A percentile compares a stretch with the other conserved stretches of the same genome.
phyloP scores from a whole-genome alignment of 306 rosid genomes.

The Fagus crenata region DNA sequence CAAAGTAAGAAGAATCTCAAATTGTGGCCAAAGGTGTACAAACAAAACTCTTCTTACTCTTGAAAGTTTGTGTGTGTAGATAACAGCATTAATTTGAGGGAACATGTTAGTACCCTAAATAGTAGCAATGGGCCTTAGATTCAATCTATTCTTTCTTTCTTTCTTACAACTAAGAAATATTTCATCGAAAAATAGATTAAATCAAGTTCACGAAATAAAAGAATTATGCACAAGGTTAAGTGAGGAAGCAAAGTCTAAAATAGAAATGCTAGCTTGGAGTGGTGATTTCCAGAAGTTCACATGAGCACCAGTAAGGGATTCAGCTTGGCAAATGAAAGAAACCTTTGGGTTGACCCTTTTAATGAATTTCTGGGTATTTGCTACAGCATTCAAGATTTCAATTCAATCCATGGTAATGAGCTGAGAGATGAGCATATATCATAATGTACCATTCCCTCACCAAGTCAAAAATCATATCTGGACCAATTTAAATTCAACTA shows the following conservation, averaged over 20 bases:
- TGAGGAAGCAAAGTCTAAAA: too few species aligned
- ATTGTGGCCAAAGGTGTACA: conserved; percentile 10
- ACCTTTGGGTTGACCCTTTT: not conserved
- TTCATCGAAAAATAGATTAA: too few species aligned
- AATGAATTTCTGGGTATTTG: not conserved
- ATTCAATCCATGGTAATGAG: not conserved
- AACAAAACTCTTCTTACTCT: conserved; percentile 2
- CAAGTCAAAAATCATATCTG: conserved; percentile 14
- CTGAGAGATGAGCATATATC: not conserved
- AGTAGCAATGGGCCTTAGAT: not conserved
- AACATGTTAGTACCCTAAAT: not conserved
- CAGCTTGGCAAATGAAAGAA: not conserved
- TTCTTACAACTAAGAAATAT: too few species aligned
- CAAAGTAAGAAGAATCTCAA: not conserved
- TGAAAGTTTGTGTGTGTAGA: not conserved
- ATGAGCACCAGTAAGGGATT: not conserved
- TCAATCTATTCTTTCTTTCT: not conserved
- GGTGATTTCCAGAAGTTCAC: not conserved
- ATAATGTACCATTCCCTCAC: conserved; percentile 8
- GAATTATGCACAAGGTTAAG: too few species aligned
- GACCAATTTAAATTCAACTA: conserved; percentile 14
- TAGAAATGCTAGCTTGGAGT: too few species aligned
- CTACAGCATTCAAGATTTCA: not conserved
- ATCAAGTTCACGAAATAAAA: too few species aligned
- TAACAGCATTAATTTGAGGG: conserved; percentile 19